A percentile compares a stretch with the other conserved stretches of the same genome.
Conservation (phyloP, 495 filamentous ascomycete species). For the Friedmanniomyces simplex region DNA sequence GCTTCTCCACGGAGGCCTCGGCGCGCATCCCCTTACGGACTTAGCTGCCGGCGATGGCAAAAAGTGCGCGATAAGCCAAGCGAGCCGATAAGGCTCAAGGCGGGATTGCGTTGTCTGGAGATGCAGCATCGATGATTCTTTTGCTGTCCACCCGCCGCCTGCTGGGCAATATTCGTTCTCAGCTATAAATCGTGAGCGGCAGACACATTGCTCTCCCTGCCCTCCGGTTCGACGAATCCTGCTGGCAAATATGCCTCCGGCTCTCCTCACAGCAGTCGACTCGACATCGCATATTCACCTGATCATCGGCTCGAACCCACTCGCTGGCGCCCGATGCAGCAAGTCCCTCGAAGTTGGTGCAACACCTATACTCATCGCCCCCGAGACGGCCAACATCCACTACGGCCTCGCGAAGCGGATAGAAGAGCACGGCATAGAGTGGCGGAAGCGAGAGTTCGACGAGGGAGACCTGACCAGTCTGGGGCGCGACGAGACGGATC, state of each 20-base stretch:
- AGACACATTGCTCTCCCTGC: no score
- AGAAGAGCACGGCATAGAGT: constrained; percentile 59
- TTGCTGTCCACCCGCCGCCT: neutral
- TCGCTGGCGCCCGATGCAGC: constrained; percentile 71
- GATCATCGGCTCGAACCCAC: constrained; percentile 73
- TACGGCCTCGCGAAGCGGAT: constrained; percentile 64
- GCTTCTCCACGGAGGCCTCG: neutral
- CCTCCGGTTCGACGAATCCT: neutral
- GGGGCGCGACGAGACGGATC: constrained; percentile 67
- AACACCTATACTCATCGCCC: constrained; percentile 71
- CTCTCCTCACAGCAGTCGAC: constrained; percentile 70
- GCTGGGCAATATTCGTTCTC: no score
- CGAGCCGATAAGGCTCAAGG: neutral
- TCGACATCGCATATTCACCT: constrained; percentile 70
- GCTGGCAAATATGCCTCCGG: constrained; percentile 26
- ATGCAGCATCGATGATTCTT: neutral
- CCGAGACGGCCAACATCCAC: constrained; percentile 53
- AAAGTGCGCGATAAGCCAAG: neutral
- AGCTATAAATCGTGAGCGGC: no score
- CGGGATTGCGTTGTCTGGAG: neutral
- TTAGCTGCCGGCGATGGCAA: neutral
- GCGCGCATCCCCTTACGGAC: neutral
- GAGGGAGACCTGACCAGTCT: constrained; percentile 66
- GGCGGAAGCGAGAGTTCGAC: constrained; percentile 57
- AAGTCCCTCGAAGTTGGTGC: constrained; percentile 82